Conservation (phyloP, 2,329 filamentous ascomycete species). For the Fusarium neocosmosporiellum region DNA sequence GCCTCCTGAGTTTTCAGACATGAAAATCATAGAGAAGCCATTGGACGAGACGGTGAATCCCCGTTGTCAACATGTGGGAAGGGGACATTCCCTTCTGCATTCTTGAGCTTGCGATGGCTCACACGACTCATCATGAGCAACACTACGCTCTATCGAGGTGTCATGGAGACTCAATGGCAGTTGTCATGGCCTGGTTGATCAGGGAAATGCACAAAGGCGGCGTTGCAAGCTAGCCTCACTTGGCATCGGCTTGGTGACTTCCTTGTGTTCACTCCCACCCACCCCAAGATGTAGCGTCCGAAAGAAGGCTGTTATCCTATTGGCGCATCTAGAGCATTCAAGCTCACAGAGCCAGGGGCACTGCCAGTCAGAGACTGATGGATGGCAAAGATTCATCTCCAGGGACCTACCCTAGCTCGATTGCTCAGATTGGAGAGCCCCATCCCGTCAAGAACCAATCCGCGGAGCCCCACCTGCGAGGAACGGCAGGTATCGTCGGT, state of each 20-base stretch:
- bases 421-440: slow-evolving; percentile 9
- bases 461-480: slow-evolving; percentile 5
- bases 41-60: neutral
- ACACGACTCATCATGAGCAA: neutral
- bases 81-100: neutral
- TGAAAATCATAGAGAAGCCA: slow-evolving; percentile 5
- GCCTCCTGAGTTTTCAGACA: neutral
- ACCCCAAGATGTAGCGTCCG: neutral
- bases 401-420: slow-evolving; percentile 34
- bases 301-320: neutral
- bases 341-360: slow-evolving; percentile 25
- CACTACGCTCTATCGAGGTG: neutral
- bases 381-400: slow-evolving; percentile 15
- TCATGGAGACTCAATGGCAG: neutral
- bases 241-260: neutral
- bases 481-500: slow-evolving; percentile 12
- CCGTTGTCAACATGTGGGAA: neutral
- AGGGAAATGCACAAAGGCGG: neutral
- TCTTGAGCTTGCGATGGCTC: neutral
- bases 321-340: slow-evolving; percentile 17
- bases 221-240: neutral
- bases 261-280: slow-evolving; percentile 17
- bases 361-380: slow-evolving; percentile 19
- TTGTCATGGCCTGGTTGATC: neutral
- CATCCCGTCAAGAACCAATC: slow-evolving; percentile 15